Percentiles rank a stretch among this genome's conserved stretches.
These are phyloP conservation scores for Aspergillus pseudoglaucus DNA, from an alignment of 2,329 filamentous ascomycete genomes.

Conservation along the genomic window DNA sequence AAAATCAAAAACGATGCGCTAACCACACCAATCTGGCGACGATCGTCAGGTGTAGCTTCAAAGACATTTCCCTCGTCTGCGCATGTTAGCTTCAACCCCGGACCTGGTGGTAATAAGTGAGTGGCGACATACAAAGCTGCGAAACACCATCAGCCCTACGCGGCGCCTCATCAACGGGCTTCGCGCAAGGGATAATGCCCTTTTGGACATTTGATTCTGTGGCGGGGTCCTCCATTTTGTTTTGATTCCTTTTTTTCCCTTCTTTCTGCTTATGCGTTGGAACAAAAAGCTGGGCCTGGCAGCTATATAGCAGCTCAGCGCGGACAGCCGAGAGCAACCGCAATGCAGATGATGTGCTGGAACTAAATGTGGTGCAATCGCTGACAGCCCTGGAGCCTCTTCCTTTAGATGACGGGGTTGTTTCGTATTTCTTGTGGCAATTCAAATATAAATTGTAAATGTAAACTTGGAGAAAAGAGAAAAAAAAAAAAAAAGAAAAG, in stretches of 20 bases:
- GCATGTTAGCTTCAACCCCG: not conserved
- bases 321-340: not conserved
- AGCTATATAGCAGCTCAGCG: slow-evolving; percentile 1
- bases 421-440: not conserved
- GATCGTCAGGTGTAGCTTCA: slow-evolving; percentile 27
- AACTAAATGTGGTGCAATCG: slow-evolving; percentile 26
- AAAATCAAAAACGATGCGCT: slow-evolving; percentile 43
- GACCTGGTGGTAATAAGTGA: not conserved
- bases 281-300: not conserved
- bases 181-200: slow-evolving; percentile 14
- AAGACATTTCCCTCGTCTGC: slow-evolving; percentile 32
- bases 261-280: not conserved
- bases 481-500: slow-evolving; percentile 1
- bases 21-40: slow-evolving; percentile 35
- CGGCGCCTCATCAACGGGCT: slow-evolving; percentile 17
- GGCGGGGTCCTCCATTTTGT: slow-evolving; percentile 10
- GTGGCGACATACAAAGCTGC: slow-evolving; percentile 23
- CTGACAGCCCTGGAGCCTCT: not conserved
- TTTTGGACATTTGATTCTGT: slow-evolving; percentile 12
- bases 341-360: slow-evolving; percentile 22
- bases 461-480: slow-evolving; percentile 1
- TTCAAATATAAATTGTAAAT: slow-evolving; percentile 3
- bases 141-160: slow-evolving; percentile 27
- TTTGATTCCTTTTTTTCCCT: not conserved
- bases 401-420: not conserved